Evolutionary conservation across 805 yeast species (phyloP), one percentile per base, ranked within the genome.

Genomic region (Monosporozyma servazzii): DNA sequence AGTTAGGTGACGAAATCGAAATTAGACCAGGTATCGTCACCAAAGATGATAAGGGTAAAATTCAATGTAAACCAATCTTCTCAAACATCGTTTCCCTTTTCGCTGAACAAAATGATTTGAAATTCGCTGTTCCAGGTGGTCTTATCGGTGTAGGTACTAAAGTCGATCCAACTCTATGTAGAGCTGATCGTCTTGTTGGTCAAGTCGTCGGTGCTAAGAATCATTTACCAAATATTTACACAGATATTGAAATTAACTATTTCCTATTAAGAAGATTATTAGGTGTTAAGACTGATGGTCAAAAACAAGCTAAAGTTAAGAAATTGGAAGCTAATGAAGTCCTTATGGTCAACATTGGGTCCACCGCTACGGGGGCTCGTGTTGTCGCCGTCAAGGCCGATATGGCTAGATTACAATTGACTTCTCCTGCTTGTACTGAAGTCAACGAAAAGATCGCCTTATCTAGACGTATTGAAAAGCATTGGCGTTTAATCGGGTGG

Each of bases 401-500:
- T 80, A 88, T 95, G 96, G 99, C 99, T 45, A 88, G 96, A 79
- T 79, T 93, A 66, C 89, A 88, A 68, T 80, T 93, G 68, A 91
- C 98, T 47, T 84, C 96, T 47, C 99, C 99, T 51, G 99, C 98
- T 47, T 93, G 99, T 82, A 91, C 99, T 39, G 97, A 91, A 76
- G 79, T 91, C 48, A 88, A 95, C 61, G 99, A 93, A 76, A 91
- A 93, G 84, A 91, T 93, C 71, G 99, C 99, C 40, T 77, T 93
- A 67, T 89, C 97, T 45, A 87, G 99, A 80, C 90, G 99, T 81
- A 93, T 93, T 64, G 99, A 93, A 70, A 91, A 91, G 81, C 99
- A 93, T 73, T 93, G 97, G 96, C 93, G 99, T 80, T 79, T 93
- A 70, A 93, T 93, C 75, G 99, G 99, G 64, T 93, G 99, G 99